phyloP scores from a whole-genome alignment of 805 yeast genomes.

The Suhomyces vadensis region DNA sequence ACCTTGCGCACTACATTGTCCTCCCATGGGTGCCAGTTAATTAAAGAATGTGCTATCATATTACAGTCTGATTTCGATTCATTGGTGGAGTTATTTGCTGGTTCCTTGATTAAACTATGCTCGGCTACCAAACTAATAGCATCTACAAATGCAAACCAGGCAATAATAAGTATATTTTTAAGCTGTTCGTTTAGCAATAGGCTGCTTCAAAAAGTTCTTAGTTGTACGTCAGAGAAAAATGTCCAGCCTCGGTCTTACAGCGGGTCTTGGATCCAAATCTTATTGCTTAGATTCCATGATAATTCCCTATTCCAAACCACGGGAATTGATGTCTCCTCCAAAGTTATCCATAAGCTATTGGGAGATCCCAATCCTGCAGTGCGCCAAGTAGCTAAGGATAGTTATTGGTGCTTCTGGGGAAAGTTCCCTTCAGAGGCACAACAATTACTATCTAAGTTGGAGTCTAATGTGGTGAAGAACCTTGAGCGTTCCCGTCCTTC shows the following conservation, averaged over 20 bases:
- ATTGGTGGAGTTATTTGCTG: conserved; percentile 50
- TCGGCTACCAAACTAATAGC: conserved; percentile 66
- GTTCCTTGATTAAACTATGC: conserved; percentile 52
- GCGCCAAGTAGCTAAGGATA: conserved; percentile 68
- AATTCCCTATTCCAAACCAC: conserved; percentile 25
- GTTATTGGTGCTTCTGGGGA: conserved; percentile 69
- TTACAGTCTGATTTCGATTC: conserved; percentile 45
- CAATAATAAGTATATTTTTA: conserved; percentile 54
- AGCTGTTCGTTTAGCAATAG: conserved; percentile 56
- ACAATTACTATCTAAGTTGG: conserved; percentile 24
- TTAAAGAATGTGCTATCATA: conserved; percentile 62
- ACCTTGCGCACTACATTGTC: conserved; percentile 87
- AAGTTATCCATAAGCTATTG: conserved; percentile 58
- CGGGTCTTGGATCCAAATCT: conserved; percentile 67
- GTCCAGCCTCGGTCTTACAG: conserved; percentile 69
- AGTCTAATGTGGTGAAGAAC: conserved; percentile 14
- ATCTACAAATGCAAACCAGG: conserved; percentile 55
- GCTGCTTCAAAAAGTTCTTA: conserved; percentile 48
- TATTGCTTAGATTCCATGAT: conserved; percentile 52
- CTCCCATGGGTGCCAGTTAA: conserved; percentile 68
- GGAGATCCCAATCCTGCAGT: conserved; percentile 80
- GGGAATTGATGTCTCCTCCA: conserved; percentile 46
- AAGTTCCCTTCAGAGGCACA: conserved; percentile 56
- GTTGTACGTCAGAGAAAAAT: conserved; percentile 66
- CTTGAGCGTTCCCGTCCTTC: conserved; percentile 16